phyloP scores from a whole-genome alignment of 148 eudicot genomes.

The Nepenthes mirabilis region DNA sequence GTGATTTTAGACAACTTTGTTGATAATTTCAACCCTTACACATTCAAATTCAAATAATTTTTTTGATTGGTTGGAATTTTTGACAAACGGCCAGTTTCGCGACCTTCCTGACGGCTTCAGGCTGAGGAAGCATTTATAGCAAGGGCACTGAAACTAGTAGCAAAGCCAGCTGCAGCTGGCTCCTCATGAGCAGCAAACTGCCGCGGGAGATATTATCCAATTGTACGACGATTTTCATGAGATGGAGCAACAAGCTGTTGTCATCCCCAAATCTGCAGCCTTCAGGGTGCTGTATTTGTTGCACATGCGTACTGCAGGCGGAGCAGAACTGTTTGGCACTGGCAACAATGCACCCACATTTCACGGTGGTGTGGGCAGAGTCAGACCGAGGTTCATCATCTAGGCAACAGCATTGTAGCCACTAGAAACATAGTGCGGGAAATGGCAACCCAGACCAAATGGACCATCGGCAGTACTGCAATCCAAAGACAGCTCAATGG shows the following conservation, averaged over 20 bases:
- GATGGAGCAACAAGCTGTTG: slow-evolving; percentile 31
- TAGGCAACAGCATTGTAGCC: slow-evolving; percentile 60
- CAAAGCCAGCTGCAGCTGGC: slow-evolving; percentile 23
- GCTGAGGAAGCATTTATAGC: slow-evolving; percentile 49
- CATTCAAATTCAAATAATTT: too few species aligned
- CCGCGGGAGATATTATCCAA: slow-evolving; percentile 19
- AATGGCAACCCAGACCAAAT: slow-evolving; percentile 67
- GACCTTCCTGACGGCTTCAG: slow-evolving; percentile 48
- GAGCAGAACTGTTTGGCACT: slow-evolving; percentile 24
- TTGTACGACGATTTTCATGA: slow-evolving; percentile 30
- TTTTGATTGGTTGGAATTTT: too few species aligned
- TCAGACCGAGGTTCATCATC: slow-evolving; percentile 34
- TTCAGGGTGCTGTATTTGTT: slow-evolving; percentile 40
- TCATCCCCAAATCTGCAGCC: slow-evolving; percentile 75
- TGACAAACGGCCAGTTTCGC: slow-evolving; percentile 46
- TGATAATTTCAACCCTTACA: too few species aligned
- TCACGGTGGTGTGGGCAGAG: slow-evolving; percentile 22
- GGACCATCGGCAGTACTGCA: slow-evolving; percentile 76
- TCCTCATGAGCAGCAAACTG: slow-evolving; percentile 18
- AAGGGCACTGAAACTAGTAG: slow-evolving; percentile 43
- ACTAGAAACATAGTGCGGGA: slow-evolving; percentile 59
- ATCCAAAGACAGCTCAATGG: slow-evolving; percentile 6
- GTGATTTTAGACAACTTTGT: too few species aligned
- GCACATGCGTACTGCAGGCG: slow-evolving; percentile 28
- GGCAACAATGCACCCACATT: slow-evolving; percentile 24